A percentile compares a stretch with the other conserved stretches of the same genome.
These are phyloP conservation scores for Suillus brevipes DNA, from an alignment of 768 basidiomycete genomes.

Conservation along the genomic window DNA sequence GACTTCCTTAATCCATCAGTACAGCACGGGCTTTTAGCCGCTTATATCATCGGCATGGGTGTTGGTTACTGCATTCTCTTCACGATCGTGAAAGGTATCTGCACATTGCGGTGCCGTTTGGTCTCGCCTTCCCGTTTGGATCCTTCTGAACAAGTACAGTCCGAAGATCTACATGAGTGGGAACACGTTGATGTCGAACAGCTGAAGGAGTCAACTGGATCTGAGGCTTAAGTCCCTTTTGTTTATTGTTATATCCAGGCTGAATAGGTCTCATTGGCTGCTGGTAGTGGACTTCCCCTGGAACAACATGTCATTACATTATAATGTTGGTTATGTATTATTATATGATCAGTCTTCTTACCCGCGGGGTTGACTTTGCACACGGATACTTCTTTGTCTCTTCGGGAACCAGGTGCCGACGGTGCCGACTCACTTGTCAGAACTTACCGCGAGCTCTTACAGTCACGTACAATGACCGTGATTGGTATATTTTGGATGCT, in stretches of 20 bases:
- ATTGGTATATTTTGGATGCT: background rate
- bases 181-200: constrained; percentile 37
- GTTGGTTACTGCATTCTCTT: constrained; percentile 55
- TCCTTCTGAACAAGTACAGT: constrained; percentile 4
- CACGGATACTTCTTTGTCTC: background rate
- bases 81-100: constrained; percentile 42
- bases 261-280: background rate
- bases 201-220: constrained; percentile 15
- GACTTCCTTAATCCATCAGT: constrained; percentile 58
- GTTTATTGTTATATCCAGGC: background rate
- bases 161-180: constrained; percentile 45
- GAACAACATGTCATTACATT: background rate
- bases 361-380: background rate
- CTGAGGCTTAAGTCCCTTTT: constrained; percentile 14
- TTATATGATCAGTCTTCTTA: background rate
- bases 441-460: background rate
- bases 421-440: background rate
- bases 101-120: constrained; percentile 39
- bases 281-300: background rate
- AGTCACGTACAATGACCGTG: background rate
- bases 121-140: constrained; percentile 19
- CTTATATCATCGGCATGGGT: constrained; percentile 62
- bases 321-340: background rate
- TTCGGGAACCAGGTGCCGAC: background rate
- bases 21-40: constrained; percentile 48